Percentiles rank a stretch among this genome's conserved stretches.
These are phyloP conservation scores for Elsinoe ampelina DNA, from an alignment of 2,329 filamentous ascomycete genomes.

Conservation along the genomic window DNA sequence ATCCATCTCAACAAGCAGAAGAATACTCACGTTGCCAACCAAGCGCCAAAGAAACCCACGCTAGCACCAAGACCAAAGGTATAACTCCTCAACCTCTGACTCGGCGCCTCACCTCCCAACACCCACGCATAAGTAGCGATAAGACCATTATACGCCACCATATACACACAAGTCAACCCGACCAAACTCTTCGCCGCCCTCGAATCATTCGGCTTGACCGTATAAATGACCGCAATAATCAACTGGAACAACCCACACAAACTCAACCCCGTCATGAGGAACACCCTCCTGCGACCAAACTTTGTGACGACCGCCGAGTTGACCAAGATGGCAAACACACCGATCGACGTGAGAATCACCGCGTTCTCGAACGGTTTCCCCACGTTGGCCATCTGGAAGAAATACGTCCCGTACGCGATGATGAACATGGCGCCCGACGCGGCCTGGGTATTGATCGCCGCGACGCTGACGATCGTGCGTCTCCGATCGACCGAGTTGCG, in stretches of 20 bases:
- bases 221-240: slow-evolving; percentile 45
- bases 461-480: slow-evolving; percentile 28
- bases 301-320: slow-evolving; percentile 46
- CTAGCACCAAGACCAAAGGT: slow-evolving; percentile 48
- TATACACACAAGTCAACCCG: slow-evolving; percentile 45
- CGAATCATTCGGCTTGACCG: slow-evolving; percentile 30
- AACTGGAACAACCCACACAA: slow-evolving; percentile 48
- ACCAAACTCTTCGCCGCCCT: slow-evolving; percentile 41
- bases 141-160: slow-evolving; percentile 45
- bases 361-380: slow-evolving; percentile 48
- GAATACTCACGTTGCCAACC: slow-evolving; percentile 38
- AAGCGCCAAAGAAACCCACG: slow-evolving; percentile 47
- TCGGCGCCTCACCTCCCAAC: slow-evolving; percentile 48
- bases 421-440: slow-evolving; percentile 21
- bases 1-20: neutral
- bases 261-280: slow-evolving; percentile 43
- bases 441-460: slow-evolving; percentile 29
- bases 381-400: slow-evolving; percentile 51
- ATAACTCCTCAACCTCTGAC: slow-evolving; percentile 47
- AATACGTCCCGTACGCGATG: slow-evolving; percentile 46
- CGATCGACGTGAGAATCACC: slow-evolving; percentile 46
- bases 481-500: slow-evolving; percentile 27
- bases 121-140: slow-evolving; percentile 50
- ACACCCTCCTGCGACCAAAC: slow-evolving; percentile 45
- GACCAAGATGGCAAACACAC: slow-evolving; percentile 46